A percentile compares a stretch with the other conserved stretches of the same genome.
Evolutionary conservation across 1,284 basidiomycete species (phyloP).

Genomic region (Amylostereum areolatum): DNA sequence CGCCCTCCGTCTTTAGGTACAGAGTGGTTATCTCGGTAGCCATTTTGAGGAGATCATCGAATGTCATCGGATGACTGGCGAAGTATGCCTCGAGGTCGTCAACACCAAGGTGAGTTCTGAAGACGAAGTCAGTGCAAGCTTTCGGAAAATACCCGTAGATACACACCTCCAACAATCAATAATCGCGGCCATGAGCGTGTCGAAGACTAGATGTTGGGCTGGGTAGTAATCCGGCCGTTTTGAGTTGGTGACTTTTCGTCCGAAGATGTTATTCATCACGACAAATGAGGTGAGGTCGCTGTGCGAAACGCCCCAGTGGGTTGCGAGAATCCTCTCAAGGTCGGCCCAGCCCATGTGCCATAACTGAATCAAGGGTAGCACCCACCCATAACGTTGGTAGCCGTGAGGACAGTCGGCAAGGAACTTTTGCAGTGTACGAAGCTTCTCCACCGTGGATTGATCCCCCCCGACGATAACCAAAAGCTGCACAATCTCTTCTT

Average conservation of each 20-base stretch:
- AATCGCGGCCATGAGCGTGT: slow-evolving; percentile 2
- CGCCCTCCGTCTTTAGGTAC: background rate
- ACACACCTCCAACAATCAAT: slow-evolving; percentile 4
- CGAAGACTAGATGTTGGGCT: slow-evolving; percentile 5
- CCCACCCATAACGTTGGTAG: slow-evolving; percentile 13
- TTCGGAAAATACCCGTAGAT: too few species aligned
- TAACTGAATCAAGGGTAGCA: slow-evolving; percentile 24
- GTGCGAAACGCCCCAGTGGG: slow-evolving; percentile 19
- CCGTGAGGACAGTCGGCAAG: slow-evolving; percentile 7
- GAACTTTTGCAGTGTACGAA: slow-evolving; percentile 8
- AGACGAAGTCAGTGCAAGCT: background rate
- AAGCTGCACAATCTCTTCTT: slow-evolving; percentile 5
- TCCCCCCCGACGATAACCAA: slow-evolving; percentile 11
- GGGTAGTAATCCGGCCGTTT: slow-evolving; percentile 8
- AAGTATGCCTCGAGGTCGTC: background rate
- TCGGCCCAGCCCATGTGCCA: slow-evolving; percentile 30
- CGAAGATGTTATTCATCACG: slow-evolving; percentile 15
- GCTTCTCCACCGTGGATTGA: slow-evolving; percentile 11
- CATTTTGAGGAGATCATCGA: background rate
- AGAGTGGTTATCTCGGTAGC: background rate
- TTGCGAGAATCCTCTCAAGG: slow-evolving; percentile 21
- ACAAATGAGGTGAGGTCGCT: slow-evolving; percentile 14
- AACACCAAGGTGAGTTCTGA: background rate
- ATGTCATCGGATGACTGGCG: background rate
- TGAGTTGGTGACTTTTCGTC: slow-evolving; percentile 9